Percentiles rank a stretch among this genome's conserved stretches.
These are phyloP conservation scores for Backusella mclennaniae DNA, from an alignment of 192 early-diverging fungal species.

Conservation along the genomic window DNA sequence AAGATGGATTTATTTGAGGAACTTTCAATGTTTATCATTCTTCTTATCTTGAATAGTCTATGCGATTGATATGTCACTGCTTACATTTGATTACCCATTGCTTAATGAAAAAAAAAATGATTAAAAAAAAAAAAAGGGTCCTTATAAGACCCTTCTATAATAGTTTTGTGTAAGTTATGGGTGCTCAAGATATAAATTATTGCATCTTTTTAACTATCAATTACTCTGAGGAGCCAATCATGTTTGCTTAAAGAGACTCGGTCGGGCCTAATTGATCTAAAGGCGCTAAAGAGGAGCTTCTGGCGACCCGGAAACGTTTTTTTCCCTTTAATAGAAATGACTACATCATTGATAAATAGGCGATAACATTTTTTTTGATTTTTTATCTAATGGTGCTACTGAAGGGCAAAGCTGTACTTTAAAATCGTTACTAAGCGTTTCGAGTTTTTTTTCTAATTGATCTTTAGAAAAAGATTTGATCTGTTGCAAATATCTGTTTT, in stretches of 20 bases:
- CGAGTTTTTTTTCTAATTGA: no score
- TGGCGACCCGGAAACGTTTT: background rate
- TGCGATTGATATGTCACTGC: background rate
- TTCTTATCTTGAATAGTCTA: background rate
- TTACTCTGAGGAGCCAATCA: no score
- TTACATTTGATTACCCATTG: background rate
- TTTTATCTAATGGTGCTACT: background rate
- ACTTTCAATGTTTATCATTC: background rate
- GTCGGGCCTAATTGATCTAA: background rate
- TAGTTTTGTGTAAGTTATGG: no score
- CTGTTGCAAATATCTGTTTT: no score
- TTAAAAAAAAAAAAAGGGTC: background rate
- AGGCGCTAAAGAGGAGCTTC: background rate
- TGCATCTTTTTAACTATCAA: no score
- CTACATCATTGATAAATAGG: background rate
- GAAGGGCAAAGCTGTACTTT: background rate
- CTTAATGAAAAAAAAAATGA: background rate
- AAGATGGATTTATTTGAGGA: background rate
- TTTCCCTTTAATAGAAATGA: background rate
- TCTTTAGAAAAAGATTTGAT: no score
- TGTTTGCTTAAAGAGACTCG: background rate
- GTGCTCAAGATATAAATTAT: no score
- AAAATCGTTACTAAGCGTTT: background rate
- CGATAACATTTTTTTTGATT: background rate
- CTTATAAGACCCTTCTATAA: background rate